phyloP scores from a whole-genome alignment of 164 flowering plant species.

The Euptelea pleiosperma region DNA sequence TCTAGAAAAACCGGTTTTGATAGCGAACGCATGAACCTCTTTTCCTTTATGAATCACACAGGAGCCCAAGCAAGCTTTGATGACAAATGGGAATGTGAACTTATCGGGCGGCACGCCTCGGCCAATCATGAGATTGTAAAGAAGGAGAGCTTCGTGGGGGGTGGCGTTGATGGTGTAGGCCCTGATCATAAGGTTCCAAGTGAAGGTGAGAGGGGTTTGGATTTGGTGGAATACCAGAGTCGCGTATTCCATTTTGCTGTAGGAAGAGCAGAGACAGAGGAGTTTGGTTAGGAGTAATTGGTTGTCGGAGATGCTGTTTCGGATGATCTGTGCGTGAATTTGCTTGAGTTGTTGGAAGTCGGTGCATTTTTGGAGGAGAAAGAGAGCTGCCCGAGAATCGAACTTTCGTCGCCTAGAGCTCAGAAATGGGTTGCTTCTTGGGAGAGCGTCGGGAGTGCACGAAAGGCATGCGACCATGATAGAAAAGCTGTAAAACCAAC shows the following conservation, averaged over 20 bases:
- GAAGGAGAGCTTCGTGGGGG: slow-evolving; percentile 35
- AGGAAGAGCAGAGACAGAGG: slow-evolving; percentile 37
- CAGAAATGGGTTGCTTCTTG: slow-evolving; percentile 7
- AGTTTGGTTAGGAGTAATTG: slow-evolving; percentile 37
- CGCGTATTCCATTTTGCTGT: slow-evolving; percentile 36
- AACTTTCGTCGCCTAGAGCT: slow-evolving; percentile 8
- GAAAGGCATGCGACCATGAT: slow-evolving; percentile 28
- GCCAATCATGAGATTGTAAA: slow-evolving; percentile 45
- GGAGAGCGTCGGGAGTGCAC: slow-evolving; percentile 19
- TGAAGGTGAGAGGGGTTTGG: slow-evolving; percentile 32
- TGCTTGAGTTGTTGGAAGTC: slow-evolving; percentile 42
- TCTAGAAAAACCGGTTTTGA: slow-evolving; percentile 35
- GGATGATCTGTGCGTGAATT: slow-evolving; percentile 50
- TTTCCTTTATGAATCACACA: slow-evolving; percentile 32
- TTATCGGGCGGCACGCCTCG: slow-evolving; percentile 44
- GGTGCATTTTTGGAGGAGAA: slow-evolving; percentile 35
- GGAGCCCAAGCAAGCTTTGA: slow-evolving; percentile 48
- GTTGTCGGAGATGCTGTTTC: slow-evolving; percentile 26
- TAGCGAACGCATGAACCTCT: slow-evolving; percentile 42
- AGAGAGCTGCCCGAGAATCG: slow-evolving; percentile 32
- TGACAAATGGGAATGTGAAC: slow-evolving; percentile 64
- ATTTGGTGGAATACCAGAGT: slow-evolving; percentile 37
- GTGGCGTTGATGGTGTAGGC: slow-evolving; percentile 25
- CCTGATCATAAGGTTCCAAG: slow-evolving; percentile 64
- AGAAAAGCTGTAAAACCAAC: too few relatives aligned